Evolutionary conservation across 192 early-diverging fungal genomes (phyloP), one percentile per base, ranked within the genome.

Genomic region (Spizellomyces sp.): DNA sequence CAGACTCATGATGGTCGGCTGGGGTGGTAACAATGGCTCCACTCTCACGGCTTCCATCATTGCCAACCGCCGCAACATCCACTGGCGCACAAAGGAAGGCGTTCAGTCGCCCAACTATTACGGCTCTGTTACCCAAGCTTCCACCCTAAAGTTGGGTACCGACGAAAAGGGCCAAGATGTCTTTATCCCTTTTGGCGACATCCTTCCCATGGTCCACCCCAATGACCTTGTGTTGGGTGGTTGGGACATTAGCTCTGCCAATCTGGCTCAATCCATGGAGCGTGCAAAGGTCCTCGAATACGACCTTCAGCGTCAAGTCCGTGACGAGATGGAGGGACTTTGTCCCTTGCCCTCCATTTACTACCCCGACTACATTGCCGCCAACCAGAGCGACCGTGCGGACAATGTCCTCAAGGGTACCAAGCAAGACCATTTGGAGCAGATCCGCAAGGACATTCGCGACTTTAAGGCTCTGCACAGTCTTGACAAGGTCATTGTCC

Each of bases 21-120:
- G 94, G 94, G 97, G 95, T 75, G 97, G 97, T 75, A 99, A 99
- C 93, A 99, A 99, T 83, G 96, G 96, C 64, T 93, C 95, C 64
- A 99, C 96, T 64, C 76, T 99, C 67, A 98, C 96, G 50, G 97
- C 97, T 7, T 92, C 94, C 79, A 94, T 98, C 81, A 83, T 96
- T 62, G 96, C 97, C 71, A 96, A 99, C 90, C 91, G 89, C 80
- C 76, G 83, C 70, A 88, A 92, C 64, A 84, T 96, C 66, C 84
- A 85, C 65, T 99, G 95, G 96, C 87, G 85, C 80, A 98, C 96
- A 66, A 97, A 95, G 84, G 88, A 90, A 66, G 97, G 97, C 71
- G 80, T 90, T 54, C 94, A 99, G 83, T 65, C 77, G 41, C 88
- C 96, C 80, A 99, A 96, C 90, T 99, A 98, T 89, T 96, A 87